Evolutionary conservation across 768 basidiomycete species (phyloP), one percentile per base, ranked within the genome.

Genomic region (Neoboletus magnificus): DNA sequence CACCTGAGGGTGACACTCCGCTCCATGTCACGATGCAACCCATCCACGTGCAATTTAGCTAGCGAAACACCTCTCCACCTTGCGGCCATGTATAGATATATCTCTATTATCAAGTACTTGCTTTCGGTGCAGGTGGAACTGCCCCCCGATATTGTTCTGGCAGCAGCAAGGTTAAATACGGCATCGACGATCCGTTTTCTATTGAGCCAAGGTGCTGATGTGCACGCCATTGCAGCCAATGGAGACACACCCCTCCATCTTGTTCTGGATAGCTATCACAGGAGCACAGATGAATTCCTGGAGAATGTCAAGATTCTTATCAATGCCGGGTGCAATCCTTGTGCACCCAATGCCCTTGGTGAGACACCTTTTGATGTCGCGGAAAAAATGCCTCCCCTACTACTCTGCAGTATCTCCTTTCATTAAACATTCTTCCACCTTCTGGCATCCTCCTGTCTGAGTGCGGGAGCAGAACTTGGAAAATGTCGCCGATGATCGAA

Each of bases 1-100:
- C 32, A 11, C 32, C 3, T 0, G 12, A 13, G 32, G 32, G 12
- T 4, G 2, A 13, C 5, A 33, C 32, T 4, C 32, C 32, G 13
- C 32, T 33, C 5, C 32, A 33, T 33, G 0, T 33, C 61, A 2
- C 60, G 61, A 12, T 58, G 60, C 23, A n/a, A 44, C 15, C 37
- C 49, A 13, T 50, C 46, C 13, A 2, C 13, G 2, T 11, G 3
- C 11, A 53, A 61, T 10, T 18, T 33, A 1, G 27, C 9, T 30
- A 40, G 51, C 3, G 3, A 43, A 20, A 52, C 51, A 5, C 35
- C 60, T 0, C 44, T 61, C 1, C 44, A 57, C 20, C 20, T 35
- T 22, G 59, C 51, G 0, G 18, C 23, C 12, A 5, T 1, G n/a
- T 0, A 1, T 3, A 49, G 55, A 18, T 16, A 23, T 15, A 1